Percentiles rank a stretch among this genome's conserved stretches.
Evolutionary conservation across 441 rosid species (phyloP).

Genomic region (Macaranga tanarius): DNA sequence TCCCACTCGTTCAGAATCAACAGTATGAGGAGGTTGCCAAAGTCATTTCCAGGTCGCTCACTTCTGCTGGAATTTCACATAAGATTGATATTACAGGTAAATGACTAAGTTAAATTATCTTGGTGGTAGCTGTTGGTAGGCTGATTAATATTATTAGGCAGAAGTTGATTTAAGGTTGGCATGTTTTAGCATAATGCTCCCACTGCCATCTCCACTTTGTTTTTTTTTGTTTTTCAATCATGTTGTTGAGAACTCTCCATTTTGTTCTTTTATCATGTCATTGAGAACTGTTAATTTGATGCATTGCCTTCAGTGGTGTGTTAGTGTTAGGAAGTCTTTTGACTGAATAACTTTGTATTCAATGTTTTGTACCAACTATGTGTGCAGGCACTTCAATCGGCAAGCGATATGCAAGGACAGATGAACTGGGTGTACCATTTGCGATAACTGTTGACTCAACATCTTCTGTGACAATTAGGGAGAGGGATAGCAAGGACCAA

Average conservation of each 20-base stretch:
- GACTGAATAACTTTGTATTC: not conserved
- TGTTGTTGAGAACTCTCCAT: too few relatives aligned
- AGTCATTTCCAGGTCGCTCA: constrained; percentile 59
- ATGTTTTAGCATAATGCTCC: not conserved
- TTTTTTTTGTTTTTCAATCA: not conserved
- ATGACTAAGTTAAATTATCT: not conserved
- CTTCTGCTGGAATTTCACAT: constrained; percentile 63
- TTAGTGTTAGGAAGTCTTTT: not conserved
- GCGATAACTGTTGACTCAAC: constrained; percentile 65
- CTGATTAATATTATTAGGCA: not conserved
- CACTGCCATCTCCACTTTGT: not conserved
- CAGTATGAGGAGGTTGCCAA: constrained; percentile 60
- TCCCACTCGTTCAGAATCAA: constrained; percentile 69
- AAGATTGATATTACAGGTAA: constrained; percentile 74
- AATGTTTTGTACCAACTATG: not conserved
- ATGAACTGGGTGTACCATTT: constrained; percentile 79
- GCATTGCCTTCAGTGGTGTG: not conserved
- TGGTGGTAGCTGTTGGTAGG: not conserved
- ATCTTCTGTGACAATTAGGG: constrained; percentile 61
- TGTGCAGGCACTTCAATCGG: constrained; percentile 68
- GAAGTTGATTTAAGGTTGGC: not conserved
- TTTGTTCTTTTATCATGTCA: not conserved
- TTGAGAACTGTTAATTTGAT: not conserved
- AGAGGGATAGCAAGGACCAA: constrained; percentile 79
- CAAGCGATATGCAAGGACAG: constrained; percentile 74